Evolutionary conservation across 2,329 filamentous ascomycete species (phyloP).

Genomic region (Claviceps quebecensis): DNA sequence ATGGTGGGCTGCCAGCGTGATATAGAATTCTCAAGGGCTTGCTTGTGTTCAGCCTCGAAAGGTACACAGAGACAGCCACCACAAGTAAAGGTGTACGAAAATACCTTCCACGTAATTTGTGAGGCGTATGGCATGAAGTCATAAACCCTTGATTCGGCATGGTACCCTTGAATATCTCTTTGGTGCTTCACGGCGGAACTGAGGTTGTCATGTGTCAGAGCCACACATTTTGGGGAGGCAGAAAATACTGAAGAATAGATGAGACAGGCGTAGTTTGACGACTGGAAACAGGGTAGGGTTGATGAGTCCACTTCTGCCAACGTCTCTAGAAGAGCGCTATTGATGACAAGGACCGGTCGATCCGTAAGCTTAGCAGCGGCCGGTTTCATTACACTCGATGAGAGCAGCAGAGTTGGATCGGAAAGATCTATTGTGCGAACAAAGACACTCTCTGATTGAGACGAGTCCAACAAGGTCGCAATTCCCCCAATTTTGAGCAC

Average conservation of each 20-base stretch:
- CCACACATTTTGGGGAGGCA: neutral
- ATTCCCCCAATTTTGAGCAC: constrained; percentile 15
- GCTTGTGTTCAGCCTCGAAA: neutral
- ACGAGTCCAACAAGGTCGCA: constrained; percentile 8
- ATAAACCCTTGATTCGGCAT: constrained; percentile 3
- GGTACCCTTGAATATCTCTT: constrained; percentile 1
- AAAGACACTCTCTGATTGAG: neutral
- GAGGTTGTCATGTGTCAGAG: constrained; percentile 1
- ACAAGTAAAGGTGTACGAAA: neutral
- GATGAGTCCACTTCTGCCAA: neutral
- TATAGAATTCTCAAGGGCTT: neutral
- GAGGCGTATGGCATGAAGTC: constrained; percentile 4
- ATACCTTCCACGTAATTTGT: neutral
- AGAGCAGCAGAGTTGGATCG: neutral
- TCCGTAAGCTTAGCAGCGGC: neutral
- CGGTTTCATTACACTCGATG: neutral
- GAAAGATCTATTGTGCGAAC: neutral
- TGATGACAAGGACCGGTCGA: neutral
- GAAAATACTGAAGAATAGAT: neutral
- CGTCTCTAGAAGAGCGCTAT: neutral
- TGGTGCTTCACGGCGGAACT: constrained; percentile 3
- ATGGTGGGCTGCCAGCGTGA: neutral
- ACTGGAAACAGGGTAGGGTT: neutral
- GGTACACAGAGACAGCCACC: constrained; percentile 1
- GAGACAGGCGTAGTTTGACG: neutral